These are phyloP conservation scores for Penicillium maclennaniae DNA, from an alignment of 495 filamentous ascomycete genomes.

Conservation along the genomic window DNA sequence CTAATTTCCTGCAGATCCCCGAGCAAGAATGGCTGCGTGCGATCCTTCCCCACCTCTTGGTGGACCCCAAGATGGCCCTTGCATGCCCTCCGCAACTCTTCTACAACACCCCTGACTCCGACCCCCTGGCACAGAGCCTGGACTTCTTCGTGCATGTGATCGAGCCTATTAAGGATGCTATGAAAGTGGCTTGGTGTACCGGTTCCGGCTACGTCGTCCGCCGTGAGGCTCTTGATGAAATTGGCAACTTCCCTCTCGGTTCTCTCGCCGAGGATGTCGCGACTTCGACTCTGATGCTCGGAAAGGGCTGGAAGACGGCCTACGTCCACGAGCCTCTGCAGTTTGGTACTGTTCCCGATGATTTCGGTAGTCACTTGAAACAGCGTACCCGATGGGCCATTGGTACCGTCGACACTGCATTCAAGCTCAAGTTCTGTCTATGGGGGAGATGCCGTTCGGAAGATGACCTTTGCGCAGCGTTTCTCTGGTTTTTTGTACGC, in stretches of 20 bases:
- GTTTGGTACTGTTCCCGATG: conserved; percentile 49
- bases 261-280: conserved; percentile 51
- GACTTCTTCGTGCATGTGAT: conserved; percentile 47
- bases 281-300: conserved; percentile 44
- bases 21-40: conserved; percentile 50
- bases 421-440: conserved; percentile 44
- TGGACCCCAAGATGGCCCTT: conserved; percentile 45
- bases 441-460: conserved; percentile 32
- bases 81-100: conserved; percentile 53
- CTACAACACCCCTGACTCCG: conserved; percentile 50
- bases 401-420: conserved; percentile 42
- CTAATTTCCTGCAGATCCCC: conserved; percentile 37
- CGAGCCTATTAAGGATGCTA: conserved; percentile 49
- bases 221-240: conserved; percentile 45
- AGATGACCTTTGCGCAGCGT: conserved; percentile 35
- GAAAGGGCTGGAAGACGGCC: conserved; percentile 48
- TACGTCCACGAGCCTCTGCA: conserved; percentile 50
- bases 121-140: conserved; percentile 47
- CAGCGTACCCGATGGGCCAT: conserved; percentile 50
- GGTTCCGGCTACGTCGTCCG: conserved; percentile 51
- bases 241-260: conserved; percentile 48
- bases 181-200: conserved; percentile 48
- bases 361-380: conserved; percentile 46
- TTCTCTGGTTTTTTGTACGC: conserved; percentile 45
- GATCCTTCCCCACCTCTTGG: conserved; percentile 44